phyloP scores from a whole-genome alignment of 2,329 filamentous ascomycete species.

The Myriosclerotinia curreyana region DNA sequence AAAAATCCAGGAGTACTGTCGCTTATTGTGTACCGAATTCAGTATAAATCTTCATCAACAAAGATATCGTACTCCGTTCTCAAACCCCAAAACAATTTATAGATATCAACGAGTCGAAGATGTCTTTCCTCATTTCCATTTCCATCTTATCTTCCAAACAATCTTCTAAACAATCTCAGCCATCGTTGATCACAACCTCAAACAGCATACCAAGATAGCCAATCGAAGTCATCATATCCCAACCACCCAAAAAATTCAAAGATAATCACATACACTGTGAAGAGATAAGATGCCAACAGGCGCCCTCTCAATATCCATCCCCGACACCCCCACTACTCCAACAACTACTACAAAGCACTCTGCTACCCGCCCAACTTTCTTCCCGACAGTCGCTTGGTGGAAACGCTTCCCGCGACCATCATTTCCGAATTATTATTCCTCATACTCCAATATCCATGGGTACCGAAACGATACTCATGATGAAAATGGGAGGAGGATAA shows the following conservation, averaged over 20 bases:
- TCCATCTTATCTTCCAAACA: background rate
- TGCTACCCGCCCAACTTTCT: slow-evolving; percentile 16
- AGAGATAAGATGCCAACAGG: slow-evolving; percentile 17
- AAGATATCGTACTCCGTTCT: background rate
- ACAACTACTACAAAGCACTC: slow-evolving; percentile 17
- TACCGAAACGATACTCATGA: background rate
- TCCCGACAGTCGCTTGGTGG: slow-evolving; percentile 20
- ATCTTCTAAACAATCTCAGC: background rate
- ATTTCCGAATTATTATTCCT: slow-evolving; percentile 11
- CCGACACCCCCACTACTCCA: background rate
- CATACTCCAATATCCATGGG: background rate
- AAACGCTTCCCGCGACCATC: slow-evolving; percentile 7
- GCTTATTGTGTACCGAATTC: slow-evolving; percentile 7
- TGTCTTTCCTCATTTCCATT: slow-evolving; percentile 14
- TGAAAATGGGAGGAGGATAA: slow-evolving; percentile 1
- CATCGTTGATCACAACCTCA: slow-evolving; percentile 5
- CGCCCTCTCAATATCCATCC: slow-evolving; percentile 15
- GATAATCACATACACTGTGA: background rate
- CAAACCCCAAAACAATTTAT: background rate
- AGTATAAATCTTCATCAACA: background rate
- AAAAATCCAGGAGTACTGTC: background rate
- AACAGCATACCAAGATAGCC: background rate
- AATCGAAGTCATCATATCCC: background rate
- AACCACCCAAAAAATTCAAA: background rate
- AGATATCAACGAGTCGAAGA: background rate